phyloP scores from a whole-genome alignment of 2,329 filamentous ascomycete genomes.

The Paecilomyces sp. region DNA sequence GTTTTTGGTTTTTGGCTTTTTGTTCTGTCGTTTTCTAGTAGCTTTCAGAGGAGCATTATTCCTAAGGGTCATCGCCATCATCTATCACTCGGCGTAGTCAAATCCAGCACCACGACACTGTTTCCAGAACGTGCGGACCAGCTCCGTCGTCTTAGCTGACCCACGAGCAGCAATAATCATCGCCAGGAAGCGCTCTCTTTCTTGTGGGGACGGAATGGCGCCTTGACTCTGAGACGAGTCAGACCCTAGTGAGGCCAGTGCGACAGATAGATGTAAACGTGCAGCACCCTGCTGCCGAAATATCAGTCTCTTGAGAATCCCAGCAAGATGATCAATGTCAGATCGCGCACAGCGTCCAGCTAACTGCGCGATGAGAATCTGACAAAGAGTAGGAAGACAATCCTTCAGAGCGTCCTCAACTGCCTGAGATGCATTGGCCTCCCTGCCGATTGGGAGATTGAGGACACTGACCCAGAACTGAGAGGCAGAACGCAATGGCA shows the following conservation, averaged over 20 bases:
- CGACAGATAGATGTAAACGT: slow-evolving; percentile 27
- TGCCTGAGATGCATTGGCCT: slow-evolving; percentile 12
- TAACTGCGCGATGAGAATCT: slow-evolving; percentile 33
- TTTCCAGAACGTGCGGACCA: slow-evolving; percentile 38
- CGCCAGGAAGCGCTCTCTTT: slow-evolving; percentile 34
- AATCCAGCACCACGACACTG: slow-evolving; percentile 36
- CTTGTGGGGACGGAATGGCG: slow-evolving; percentile 21
- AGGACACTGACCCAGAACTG: slow-evolving; percentile 36
- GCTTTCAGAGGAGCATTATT: neutral
- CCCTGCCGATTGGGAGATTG: slow-evolving; percentile 20
- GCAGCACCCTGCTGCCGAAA: slow-evolving; percentile 36
- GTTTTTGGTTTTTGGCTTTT: too few species aligned
- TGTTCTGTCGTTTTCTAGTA: too few species aligned
- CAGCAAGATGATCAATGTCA: slow-evolving; percentile 35
- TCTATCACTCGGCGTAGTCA: slow-evolving; percentile 26
- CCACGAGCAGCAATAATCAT: slow-evolving; percentile 33
- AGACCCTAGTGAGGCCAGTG: slow-evolving; percentile 23
- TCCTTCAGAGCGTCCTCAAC: slow-evolving; percentile 25
- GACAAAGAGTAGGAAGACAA: slow-evolving; percentile 30
- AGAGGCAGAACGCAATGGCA: slow-evolving; percentile 40
- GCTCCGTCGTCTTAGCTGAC: slow-evolving; percentile 28
- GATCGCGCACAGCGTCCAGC: slow-evolving; percentile 39
- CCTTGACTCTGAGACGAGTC: slow-evolving; percentile 11
- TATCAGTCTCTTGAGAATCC: slow-evolving; percentile 33
- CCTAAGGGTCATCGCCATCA: neutral